phyloP scores from a whole-genome alignment of 2,329 filamentous ascomycete genomes.

The Exophiala alcalophila region DNA sequence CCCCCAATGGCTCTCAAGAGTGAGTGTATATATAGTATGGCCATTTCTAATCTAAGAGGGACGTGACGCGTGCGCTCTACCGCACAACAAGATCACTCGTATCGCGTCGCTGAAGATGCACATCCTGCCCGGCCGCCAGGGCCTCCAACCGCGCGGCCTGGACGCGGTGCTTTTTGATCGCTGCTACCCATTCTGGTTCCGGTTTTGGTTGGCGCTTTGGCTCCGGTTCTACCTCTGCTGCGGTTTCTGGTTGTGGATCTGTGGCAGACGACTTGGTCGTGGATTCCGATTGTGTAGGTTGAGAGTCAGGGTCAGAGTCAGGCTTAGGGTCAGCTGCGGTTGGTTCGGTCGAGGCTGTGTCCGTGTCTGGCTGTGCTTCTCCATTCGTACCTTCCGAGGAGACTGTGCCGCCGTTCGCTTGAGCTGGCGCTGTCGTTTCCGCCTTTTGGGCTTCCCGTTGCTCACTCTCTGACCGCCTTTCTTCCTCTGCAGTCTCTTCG shows the following conservation, averaged over 20 bases:
- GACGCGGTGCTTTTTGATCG: constrained; percentile 31
- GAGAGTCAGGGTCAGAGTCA: no score
- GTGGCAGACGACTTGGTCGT: no score
- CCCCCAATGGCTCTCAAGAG: no score
- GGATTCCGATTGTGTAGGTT: no score
- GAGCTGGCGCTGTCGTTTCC: neutral
- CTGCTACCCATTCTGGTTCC: constrained; percentile 29
- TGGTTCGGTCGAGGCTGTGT: no score
- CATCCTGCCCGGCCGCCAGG: constrained; percentile 28
- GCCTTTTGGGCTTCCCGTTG: no score
- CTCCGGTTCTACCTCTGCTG: neutral
- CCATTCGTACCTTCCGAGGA: neutral
- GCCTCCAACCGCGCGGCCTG: constrained; percentile 30
- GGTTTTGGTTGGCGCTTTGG: constrained; percentile 35
- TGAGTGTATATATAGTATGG: no score
- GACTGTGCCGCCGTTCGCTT: neutral
- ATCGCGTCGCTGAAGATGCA: constrained; percentile 11
- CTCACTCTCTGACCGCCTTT: no score
- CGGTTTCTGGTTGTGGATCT: constrained; percentile 6
- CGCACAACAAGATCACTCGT: constrained; percentile 13
- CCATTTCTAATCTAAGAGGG: no score
- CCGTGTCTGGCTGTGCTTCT: neutral
- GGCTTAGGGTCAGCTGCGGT: no score
- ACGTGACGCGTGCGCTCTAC: no score
- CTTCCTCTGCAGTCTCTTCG: constrained; percentile 41